Evolutionary conservation across 148 eudicot species (phyloP).

Genomic region (Chenopodium quinoa): DNA sequence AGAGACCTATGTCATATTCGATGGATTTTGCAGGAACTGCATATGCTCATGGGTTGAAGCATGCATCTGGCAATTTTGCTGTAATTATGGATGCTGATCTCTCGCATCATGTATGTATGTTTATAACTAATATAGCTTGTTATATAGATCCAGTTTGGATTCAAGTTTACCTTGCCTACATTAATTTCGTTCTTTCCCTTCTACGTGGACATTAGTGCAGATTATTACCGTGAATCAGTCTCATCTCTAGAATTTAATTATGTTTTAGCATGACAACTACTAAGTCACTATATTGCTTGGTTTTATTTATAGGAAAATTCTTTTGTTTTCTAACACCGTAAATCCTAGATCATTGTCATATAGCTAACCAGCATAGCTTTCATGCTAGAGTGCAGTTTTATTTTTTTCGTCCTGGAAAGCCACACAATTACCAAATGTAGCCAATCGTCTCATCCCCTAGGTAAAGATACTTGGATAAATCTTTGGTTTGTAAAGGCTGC

Average conservation of each 20-base stretch:
- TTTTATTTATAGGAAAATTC: neutral
- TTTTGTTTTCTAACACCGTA: neutral
- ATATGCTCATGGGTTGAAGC: conserved; percentile 71
- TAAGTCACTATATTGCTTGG: neutral
- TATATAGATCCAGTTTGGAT: neutral
- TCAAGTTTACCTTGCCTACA: neutral
- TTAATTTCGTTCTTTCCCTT: neutral
- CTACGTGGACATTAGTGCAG: neutral
- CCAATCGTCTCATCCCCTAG: too few relatives aligned
- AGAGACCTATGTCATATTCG: conserved; percentile 31
- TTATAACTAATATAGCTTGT: neutral
- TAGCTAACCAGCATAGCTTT: neutral
- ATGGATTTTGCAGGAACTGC: conserved; percentile 55
- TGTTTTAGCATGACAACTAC: neutral
- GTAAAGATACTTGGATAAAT: too few relatives aligned
- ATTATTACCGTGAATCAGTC: neutral
- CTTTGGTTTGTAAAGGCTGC: too few relatives aligned
- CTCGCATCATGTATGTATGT: conserved; percentile 72
- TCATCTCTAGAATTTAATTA: neutral
- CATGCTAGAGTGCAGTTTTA: neutral
- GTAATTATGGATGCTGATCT: conserved; percentile 82
- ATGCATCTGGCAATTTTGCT: conserved; percentile 69
- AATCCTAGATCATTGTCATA: neutral
- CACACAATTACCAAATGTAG: too few relatives aligned
- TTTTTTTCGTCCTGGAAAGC: too few relatives aligned